These are phyloP conservation scores for Teunomyces funiuensis DNA, from an alignment of 805 yeast species.

Conservation along the genomic window DNA sequence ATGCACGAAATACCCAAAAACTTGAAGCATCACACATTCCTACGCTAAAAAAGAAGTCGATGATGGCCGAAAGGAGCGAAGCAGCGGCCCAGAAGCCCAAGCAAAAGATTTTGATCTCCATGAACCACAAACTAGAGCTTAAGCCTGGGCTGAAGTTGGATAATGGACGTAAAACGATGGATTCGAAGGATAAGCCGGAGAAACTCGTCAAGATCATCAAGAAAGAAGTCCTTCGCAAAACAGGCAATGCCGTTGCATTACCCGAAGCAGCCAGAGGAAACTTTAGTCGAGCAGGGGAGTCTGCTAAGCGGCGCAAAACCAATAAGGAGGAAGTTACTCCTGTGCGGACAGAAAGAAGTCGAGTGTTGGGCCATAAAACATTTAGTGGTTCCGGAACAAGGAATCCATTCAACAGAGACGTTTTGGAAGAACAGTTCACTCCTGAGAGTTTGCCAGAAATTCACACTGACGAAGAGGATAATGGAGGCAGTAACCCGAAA, in stretches of 20 bases:
- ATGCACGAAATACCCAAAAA: constrained; percentile 11
- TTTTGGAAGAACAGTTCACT: constrained; percentile 6
- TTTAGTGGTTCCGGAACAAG: constrained; percentile 9
- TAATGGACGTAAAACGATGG: not conserved
- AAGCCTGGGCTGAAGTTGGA: constrained; percentile 12
- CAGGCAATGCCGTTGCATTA: constrained; percentile 31
- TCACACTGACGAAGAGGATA: constrained; percentile 40
- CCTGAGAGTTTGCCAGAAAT: constrained; percentile 37
- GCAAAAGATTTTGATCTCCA: constrained; percentile 26
- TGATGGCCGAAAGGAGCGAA: constrained; percentile 29
- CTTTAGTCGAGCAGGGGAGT: constrained; percentile 1
- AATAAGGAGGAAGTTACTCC: constrained; percentile 5
- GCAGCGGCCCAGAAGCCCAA: constrained; percentile 25
- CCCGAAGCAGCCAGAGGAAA: constrained; percentile 41
- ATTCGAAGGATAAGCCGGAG: constrained; percentile 28
- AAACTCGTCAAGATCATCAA: constrained; percentile 13
- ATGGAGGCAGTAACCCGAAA: constrained; percentile 17
- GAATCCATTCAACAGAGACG: not conserved
- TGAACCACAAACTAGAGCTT: constrained; percentile 20
- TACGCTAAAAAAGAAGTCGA: constrained; percentile 25
- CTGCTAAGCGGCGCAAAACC: constrained; percentile 5
- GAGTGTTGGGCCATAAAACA: constrained; percentile 12
- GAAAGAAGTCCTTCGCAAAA: constrained; percentile 25
- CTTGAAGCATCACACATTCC: constrained; percentile 19
- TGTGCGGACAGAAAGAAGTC: not conserved